These are phyloP conservation scores for Monosporozyma siamensis DNA, from an alignment of 805 yeast species.

Conservation along the genomic window DNA sequence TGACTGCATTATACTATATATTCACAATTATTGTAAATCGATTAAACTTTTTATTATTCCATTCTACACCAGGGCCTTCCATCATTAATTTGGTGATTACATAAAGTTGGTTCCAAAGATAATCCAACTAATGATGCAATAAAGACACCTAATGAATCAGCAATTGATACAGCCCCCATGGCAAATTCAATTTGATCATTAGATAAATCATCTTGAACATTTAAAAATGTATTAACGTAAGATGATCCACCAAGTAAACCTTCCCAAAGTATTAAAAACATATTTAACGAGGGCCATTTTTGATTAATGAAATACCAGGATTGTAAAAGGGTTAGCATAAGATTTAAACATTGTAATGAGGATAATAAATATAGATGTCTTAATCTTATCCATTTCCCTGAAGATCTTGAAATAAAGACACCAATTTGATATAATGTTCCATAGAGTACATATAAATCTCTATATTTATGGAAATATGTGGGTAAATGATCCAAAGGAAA, in stretches of 20 bases:
- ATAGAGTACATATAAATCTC: constrained; percentile 87
- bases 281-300: constrained; percentile 45
- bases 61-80: constrained; percentile 76
- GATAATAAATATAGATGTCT: constrained; percentile 53
- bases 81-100: constrained; percentile 56
- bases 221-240: constrained; percentile 80
- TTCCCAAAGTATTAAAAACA: constrained; percentile 68
- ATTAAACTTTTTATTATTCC: constrained; percentile 20
- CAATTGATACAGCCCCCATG: constrained; percentile 73
- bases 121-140: constrained; percentile 70
- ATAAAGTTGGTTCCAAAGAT: constrained; percentile 63
- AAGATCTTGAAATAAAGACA: constrained; percentile 83
- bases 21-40: background rate
- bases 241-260: constrained; percentile 87
- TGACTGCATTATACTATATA: too few relatives aligned
- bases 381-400: constrained; percentile 57
- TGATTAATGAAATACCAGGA: constrained; percentile 51
- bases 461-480: constrained; percentile 57
- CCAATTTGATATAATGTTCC: constrained; percentile 88
- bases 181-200: constrained; percentile 59
- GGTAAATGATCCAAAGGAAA: constrained; percentile 47
- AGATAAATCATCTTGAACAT: constrained; percentile 53
- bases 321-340: constrained; percentile 51
- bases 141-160: constrained; percentile 79
- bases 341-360: constrained; percentile 55